Base-by-base conservation (phyloP, 306 rosid species). In the Trifolium subterraneum region DNA sequence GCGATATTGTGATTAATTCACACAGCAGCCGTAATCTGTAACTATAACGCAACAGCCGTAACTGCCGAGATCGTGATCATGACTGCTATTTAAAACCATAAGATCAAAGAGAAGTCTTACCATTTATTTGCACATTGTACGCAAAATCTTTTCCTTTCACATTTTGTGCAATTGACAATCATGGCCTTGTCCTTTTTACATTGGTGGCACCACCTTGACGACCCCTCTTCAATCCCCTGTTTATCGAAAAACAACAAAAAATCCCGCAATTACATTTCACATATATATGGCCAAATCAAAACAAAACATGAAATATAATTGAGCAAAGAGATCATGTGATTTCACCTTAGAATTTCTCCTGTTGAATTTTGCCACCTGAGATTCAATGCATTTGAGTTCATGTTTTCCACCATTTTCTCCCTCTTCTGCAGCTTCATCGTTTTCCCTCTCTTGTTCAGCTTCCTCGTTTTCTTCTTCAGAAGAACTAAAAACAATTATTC, bases 131-230 rank as follows among this genome's bases (percentile, higher is more conserved):
- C 4, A 73, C 95, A 93, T 10, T 66, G 89, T 22, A 87, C 0
- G 70, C 97, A 91, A 79, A 12, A 90, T 15, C 97, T 83, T 80
- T 79, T 91, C 72, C 76, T 71, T 36, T 55, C 82, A 55, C 97
- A 94, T 0, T 0, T 0, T 1, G n/a, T 45, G 64, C 96, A 90
- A 64, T 92, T 79, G 20, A 90, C 89, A 64, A 94, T 91, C 48
- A 67, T 20, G 19, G 92, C 96, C 80, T 88, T 94, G 33, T 90
- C 96, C 70, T 87, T 89, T 81, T 94, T 93, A 61, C 98, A 91
- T 55, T 94, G 97, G 82, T 91, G 98, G 74, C 96, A 94, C 96
- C 96, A 94, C 96, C 87, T 90, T 51, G 69, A 59, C 75, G 83
- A 82, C 11, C 15, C 39, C 41, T 84, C 78, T 71, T 75, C 90